These are phyloP conservation scores for Caryopteris hybrid DNA, from an alignment of 305 asterid species.

Conservation along the genomic window DNA sequence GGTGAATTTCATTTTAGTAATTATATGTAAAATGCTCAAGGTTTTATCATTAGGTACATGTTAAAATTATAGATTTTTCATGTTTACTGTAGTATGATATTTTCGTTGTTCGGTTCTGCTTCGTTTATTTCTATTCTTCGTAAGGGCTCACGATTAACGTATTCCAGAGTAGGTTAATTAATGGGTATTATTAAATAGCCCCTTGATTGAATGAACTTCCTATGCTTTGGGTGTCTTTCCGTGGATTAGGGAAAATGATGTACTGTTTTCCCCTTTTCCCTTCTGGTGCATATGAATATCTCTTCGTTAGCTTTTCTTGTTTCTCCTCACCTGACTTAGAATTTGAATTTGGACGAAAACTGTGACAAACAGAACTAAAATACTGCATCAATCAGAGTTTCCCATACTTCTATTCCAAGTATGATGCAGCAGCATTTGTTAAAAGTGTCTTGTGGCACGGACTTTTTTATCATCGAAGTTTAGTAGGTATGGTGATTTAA, in stretches of 20 bases:
- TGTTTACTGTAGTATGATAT: not conserved
- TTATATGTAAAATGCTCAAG: not conserved
- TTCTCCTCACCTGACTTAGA: not conserved
- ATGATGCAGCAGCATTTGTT: not conserved
- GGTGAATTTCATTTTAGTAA: conserved; percentile 26
- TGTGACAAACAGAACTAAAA: not conserved
- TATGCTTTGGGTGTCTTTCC: not conserved
- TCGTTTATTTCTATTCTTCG: not conserved
- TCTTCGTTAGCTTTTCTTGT: no score
- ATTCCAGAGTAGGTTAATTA: not conserved
- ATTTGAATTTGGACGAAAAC: not conserved
- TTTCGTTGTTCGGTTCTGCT: not conserved
- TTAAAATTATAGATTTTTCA: not conserved
- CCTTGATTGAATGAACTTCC: not conserved
- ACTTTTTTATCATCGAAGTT: not conserved
- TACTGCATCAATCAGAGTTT: not conserved
- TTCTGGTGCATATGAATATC: not conserved
- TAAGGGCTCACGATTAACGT: not conserved
- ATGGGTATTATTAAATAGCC: not conserved
- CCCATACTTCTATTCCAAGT: not conserved
- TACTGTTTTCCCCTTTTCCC: not conserved
- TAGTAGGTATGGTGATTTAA: not conserved
- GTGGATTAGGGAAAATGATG: not conserved
- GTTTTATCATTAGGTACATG: not conserved
- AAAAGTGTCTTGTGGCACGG: not conserved